Percentiles rank a stretch among this genome's conserved stretches.
phyloP scores from a whole-genome alignment of 768 basidiomycete species.

The Tephrocybe sp. region DNA sequence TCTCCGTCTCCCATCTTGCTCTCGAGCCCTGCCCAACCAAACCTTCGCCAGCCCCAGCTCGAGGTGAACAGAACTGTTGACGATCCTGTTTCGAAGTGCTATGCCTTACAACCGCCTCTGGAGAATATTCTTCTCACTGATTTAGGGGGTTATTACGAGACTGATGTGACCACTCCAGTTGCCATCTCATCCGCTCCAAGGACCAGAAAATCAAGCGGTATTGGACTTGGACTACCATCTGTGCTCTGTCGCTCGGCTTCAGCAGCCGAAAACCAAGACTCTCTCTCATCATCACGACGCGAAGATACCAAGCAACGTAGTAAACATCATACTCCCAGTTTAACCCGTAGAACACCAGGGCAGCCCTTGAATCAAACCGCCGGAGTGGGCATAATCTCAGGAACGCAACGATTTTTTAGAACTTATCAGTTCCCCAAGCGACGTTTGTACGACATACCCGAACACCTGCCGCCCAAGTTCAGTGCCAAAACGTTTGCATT shows the following conservation, averaged over 20 bases:
- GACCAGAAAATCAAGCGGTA: constrained; percentile 8
- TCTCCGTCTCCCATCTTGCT: constrained; percentile 16
- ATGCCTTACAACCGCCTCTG: too few relatives aligned
- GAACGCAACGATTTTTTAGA: constrained; percentile 8
- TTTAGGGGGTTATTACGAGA: too few relatives aligned
- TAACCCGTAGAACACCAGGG: not conserved
- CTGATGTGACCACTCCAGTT: not conserved
- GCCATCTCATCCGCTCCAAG: not conserved
- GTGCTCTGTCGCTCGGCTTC: not conserved
- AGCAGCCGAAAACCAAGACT: not conserved
- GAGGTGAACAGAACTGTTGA: too few relatives aligned
- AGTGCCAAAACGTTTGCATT: not conserved
- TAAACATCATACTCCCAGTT: not conserved
- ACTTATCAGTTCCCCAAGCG: constrained; percentile 4
- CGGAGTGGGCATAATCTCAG: not conserved
- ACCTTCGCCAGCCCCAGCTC: not conserved
- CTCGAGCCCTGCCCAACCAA: not conserved
- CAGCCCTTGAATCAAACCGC: not conserved
- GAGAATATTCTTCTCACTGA: too few relatives aligned
- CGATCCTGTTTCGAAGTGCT: too few relatives aligned
- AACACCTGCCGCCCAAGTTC: constrained; percentile 13
- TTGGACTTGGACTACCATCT: constrained; percentile 14
- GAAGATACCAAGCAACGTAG: not conserved
- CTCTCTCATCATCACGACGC: not conserved
- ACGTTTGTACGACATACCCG: constrained; percentile 12